Percentiles rank a stretch among this genome's conserved stretches.
Evolutionary conservation across 306 rosid genomes (phyloP).

Genomic region (Fragaria ananassa): DNA sequence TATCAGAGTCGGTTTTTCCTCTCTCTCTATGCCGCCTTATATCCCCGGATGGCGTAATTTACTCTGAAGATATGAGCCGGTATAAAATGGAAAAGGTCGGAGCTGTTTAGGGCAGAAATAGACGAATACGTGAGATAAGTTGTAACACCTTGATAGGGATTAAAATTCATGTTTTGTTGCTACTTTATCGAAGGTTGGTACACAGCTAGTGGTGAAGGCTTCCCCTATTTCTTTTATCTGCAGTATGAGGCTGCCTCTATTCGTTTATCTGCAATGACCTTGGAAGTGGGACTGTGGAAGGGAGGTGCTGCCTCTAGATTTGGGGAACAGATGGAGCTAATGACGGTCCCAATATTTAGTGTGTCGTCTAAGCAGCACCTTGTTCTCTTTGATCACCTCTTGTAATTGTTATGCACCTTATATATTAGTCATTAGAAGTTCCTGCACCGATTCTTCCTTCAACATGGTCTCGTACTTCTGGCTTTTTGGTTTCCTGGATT

Average conservation of each 20-base stretch:
- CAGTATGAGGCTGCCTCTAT: neutral
- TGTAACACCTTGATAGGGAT: neutral
- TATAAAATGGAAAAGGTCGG: conserved; percentile 36
- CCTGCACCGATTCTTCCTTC: neutral
- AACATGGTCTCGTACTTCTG: neutral
- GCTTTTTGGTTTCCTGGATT: neutral
- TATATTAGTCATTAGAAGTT: neutral
- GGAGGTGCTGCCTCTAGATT: neutral
- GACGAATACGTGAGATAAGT: neutral
- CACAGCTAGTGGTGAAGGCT: neutral
- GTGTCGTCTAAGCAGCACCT: conserved; percentile 15
- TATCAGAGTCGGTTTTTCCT: conserved; percentile 37
- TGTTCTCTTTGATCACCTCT: neutral
- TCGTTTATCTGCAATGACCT: neutral
- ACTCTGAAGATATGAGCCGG: conserved; percentile 40
- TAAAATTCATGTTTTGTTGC: neutral
- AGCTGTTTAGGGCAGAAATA: conserved; percentile 34
- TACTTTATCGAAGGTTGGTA: neutral
- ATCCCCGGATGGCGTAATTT: conserved; percentile 53
- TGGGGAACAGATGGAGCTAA: neutral
- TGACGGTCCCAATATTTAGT: neutral
- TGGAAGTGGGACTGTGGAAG: too few species aligned
- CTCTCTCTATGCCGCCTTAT: conserved; percentile 55
- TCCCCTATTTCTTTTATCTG: neutral
- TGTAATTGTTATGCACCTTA: conserved; percentile 7